Evolutionary conservation across 768 basidiomycete species (phyloP).

Genomic region (Polyporus arcularius): DNA sequence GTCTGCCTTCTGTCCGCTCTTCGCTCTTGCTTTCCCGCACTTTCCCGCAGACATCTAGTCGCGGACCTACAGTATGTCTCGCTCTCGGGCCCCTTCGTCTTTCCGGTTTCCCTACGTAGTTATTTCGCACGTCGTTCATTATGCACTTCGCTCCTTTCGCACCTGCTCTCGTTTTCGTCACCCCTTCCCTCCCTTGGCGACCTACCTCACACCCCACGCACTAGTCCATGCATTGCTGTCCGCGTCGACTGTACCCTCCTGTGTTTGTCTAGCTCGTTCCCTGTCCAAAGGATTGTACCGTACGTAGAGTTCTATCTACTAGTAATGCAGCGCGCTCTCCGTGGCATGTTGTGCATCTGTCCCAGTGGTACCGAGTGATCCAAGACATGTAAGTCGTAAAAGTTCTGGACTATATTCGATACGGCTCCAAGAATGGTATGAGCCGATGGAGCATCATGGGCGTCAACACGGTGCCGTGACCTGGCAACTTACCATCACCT

Average conservation of each 20-base stretch:
- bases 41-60: not conserved
- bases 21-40: not conserved
- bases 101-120: not conserved
- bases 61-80: not conserved
- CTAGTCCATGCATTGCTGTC: constrained; percentile 19
- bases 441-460: too few species aligned
- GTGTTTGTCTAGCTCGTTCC: constrained; percentile 19
- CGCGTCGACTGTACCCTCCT: constrained; percentile 16
- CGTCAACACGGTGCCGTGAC: too few species aligned
- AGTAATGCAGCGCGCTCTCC: not conserved
- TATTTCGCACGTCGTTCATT: not conserved
- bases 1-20: not conserved
- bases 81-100: not conserved
- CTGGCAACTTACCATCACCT: too few species aligned
- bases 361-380: too few species aligned
- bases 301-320: constrained; percentile 10
- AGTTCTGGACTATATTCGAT: too few species aligned
- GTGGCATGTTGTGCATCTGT: not conserved
- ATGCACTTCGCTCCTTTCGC: constrained; percentile 12
- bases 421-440: too few species aligned
- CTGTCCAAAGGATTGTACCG: constrained; percentile 13
- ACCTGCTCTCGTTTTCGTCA: constrained; percentile 1
- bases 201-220: not conserved
- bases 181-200: not conserved
- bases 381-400: too few species aligned